Base-by-base conservation (phyloP, 371 early-diverging fungal species). In the Lichtheimia corymbifera region DNA sequence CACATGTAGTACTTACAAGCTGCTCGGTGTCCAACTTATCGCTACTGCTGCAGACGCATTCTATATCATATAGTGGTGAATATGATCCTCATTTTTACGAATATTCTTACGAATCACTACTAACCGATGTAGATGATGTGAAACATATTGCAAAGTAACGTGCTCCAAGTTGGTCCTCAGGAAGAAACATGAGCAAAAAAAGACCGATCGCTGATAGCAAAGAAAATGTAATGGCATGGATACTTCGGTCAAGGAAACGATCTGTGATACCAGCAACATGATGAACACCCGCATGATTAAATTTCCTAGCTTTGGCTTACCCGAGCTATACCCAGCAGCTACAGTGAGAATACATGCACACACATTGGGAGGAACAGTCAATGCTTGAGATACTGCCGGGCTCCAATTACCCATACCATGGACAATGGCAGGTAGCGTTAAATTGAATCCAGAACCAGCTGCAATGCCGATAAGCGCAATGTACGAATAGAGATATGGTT, bases 81-180 rank as follows among this genome's bases (percentile, higher is more conserved):
- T 9, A n/a, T 11, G 11, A 1, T 9, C 0, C 0, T 11, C 6
- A 35, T 35, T 35, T 35, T 2, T 11, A n/a, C 2, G 11, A 35
- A 11, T 11, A 35, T 11, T 2, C 11, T 35, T 9, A 9, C 11
- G 11, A 2, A 2, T 22, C 2, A 35, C 9, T 9, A 35, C 11
- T 35, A 9, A 35, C 35, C 35, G 35, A 35, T 35, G 35, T 35
- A 35, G 35, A 35, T 35, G 35, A 35, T 35, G 35, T 35, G n/a
- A 53, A n/a, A n/a, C 25, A 28, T 4, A 53, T 35, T n/a, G 30
- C 53, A 53, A 53, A 53, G 30, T 53, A 53, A 4, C 53, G 53
- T 0, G 30, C 53, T 15, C 53, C 53, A 30, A 40, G 17, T 18
- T 14, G 30, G 5, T 20, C 5, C 17, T 53, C 53, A 7, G 53